Percentiles rank a stretch among this genome's conserved stretches.
Evolutionary conservation across 306 rosid genomes (phyloP).

Genomic region (Cicer pinnatifidum): DNA sequence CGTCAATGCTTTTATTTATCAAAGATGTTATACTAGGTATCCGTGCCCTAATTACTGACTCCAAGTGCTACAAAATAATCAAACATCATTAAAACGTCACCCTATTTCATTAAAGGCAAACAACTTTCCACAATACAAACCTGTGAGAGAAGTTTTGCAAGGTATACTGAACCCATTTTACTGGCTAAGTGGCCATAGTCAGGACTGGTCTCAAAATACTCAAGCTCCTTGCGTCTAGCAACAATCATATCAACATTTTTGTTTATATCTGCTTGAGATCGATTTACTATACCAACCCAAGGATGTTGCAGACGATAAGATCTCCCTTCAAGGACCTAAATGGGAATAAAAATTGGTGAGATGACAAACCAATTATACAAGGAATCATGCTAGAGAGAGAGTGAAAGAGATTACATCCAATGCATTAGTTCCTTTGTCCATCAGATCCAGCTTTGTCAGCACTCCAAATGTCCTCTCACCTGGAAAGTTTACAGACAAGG

Average conservation of each 20-base stretch:
- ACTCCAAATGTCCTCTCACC: slow-evolving; percentile 94
- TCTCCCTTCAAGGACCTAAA: slow-evolving; percentile 93
- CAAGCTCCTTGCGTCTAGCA: slow-evolving; percentile 90
- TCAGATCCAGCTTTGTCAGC: slow-evolving; percentile 88
- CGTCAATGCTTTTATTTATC: slow-evolving; percentile 91
- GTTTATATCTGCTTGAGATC: slow-evolving; percentile 97
- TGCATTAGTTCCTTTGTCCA: slow-evolving; percentile 96
- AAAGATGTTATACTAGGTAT: slow-evolving; percentile 90
- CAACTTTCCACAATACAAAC: slow-evolving; percentile 48
- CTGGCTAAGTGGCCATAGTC: slow-evolving; percentile 87
- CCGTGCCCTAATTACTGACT: slow-evolving; percentile 75
- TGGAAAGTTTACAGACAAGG: slow-evolving; percentile 49
- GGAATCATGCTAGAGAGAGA: background rate
- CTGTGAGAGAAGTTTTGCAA: slow-evolving; percentile 95
- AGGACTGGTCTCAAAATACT: slow-evolving; percentile 89
- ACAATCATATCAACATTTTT: slow-evolving; percentile 85
- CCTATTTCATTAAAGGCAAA: background rate
- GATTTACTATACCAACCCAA: slow-evolving; percentile 98
- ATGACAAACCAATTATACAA: slow-evolving; percentile 8
- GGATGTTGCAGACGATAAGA: slow-evolving; percentile 87
- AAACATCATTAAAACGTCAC: slow-evolving; percentile 41
- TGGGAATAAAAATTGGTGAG: slow-evolving; percentile 24
- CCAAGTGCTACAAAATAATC: slow-evolving; percentile 74
- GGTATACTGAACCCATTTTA: slow-evolving; percentile 98
- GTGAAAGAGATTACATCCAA: slow-evolving; percentile 62